These are phyloP conservation scores for Stramenopiles sp. DNA, from an alignment of 352 stramenopile genomes.

Conservation along the genomic window DNA sequence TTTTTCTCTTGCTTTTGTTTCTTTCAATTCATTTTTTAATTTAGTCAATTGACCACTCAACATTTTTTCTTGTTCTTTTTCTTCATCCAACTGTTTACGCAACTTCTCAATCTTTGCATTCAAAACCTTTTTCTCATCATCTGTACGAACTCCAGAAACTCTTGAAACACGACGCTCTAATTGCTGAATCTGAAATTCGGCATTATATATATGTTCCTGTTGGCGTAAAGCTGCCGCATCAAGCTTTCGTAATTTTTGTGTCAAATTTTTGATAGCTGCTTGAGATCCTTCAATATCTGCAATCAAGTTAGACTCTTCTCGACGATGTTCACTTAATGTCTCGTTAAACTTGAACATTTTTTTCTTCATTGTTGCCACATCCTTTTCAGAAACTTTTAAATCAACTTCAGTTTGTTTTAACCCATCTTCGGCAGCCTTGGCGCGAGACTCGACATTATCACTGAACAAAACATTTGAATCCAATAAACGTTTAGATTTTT, in stretches of 20 bases:
- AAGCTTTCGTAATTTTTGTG: conserved; percentile 46
- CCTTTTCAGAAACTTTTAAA: conserved; percentile 24
- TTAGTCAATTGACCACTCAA: conserved; percentile 52
- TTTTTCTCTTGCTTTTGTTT: conserved; percentile 28
- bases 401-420: conserved; percentile 20
- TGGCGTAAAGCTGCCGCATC: conserved; percentile 46
- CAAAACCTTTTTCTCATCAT: conserved; percentile 60
- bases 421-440: conserved; percentile 20
- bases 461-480: conserved; percentile 18
- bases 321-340: conserved; percentile 35
- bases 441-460: conserved; percentile 25
- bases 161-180: conserved; percentile 68
- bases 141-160: conserved; percentile 49
- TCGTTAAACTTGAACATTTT: conserved; percentile 55
- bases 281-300: conserved; percentile 56
- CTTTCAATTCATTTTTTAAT: conserved; percentile 45
- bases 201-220: conserved; percentile 70
- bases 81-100: conserved; percentile 41
- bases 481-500: conserved; percentile 22
- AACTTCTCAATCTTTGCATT: conserved; percentile 48
- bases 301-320: conserved; percentile 43
- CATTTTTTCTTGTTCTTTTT: conserved; percentile 43
- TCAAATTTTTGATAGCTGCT: conserved; percentile 37
- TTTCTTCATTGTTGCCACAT: conserved; percentile 43
- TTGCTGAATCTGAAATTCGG: conserved; percentile 80